phyloP scores from a whole-genome alignment of 768 basidiomycete genomes.

The Xerocomus spinulosus region DNA sequence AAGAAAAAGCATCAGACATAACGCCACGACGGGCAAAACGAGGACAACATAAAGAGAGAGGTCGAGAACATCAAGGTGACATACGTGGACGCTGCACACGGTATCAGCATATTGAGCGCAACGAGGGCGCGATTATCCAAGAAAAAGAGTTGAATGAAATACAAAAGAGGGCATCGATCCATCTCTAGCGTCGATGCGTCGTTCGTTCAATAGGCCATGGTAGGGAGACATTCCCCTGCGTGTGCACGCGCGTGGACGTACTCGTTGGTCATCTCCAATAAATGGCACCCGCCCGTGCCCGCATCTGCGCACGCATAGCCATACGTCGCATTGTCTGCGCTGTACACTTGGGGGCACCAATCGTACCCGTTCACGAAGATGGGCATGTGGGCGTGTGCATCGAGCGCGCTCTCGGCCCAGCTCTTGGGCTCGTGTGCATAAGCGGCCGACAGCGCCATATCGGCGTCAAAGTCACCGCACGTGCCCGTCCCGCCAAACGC shows the following conservation, averaged over 20 bases:
- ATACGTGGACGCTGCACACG: too few relatives aligned
- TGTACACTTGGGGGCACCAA: slow-evolving; percentile 25
- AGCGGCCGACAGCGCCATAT: slow-evolving; percentile 8
- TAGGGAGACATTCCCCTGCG: slow-evolving; percentile 11
- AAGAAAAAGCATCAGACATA: too few relatives aligned
- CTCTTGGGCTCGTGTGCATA: slow-evolving; percentile 24
- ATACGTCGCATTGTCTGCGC: neutral
- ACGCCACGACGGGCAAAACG: too few relatives aligned
- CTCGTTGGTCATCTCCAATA: neutral
- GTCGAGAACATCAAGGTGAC: too few relatives aligned
- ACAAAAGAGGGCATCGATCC: neutral
- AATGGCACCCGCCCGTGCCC: neutral
- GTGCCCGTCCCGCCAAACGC: slow-evolving; percentile 9
- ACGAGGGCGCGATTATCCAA: too few relatives aligned
- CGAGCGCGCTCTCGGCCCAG: slow-evolving; percentile 22
- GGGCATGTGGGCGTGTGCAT: slow-evolving; percentile 20
- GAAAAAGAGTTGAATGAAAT: too few relatives aligned
- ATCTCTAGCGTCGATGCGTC: neutral
- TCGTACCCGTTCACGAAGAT: slow-evolving; percentile 30
- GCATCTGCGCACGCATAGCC: slow-evolving; percentile 18
- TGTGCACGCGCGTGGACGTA: neutral
- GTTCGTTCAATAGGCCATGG: slow-evolving; percentile 20
- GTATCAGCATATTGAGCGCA: too few relatives aligned
- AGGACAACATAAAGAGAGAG: too few relatives aligned
- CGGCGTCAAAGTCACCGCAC: slow-evolving; percentile 6